phyloP scores from a whole-genome alignment of 768 basidiomycete genomes.

The Boletus bicolor region DNA sequence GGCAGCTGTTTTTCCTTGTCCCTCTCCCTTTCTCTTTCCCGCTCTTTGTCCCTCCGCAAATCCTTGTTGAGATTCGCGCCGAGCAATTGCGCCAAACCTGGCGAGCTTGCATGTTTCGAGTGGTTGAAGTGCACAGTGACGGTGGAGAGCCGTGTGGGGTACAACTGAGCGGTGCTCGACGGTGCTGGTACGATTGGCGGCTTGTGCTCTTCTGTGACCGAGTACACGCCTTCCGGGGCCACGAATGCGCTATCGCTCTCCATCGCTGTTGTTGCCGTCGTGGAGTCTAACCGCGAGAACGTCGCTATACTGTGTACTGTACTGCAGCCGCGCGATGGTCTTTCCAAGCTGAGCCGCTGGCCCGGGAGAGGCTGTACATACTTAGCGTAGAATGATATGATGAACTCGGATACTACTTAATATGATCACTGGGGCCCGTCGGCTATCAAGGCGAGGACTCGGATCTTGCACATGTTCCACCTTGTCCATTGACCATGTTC shows the following conservation, averaged over 20 bases:
- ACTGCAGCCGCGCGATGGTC: neutral
- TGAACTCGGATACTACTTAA: neutral
- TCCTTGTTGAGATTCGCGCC: slow-evolving; percentile 59
- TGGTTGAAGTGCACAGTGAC: slow-evolving; percentile 62
- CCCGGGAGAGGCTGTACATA: neutral
- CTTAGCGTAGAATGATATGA: neutral
- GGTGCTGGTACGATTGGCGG: slow-evolving; percentile 47
- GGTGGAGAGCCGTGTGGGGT: slow-evolving; percentile 62
- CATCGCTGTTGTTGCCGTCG: slow-evolving; percentile 39
- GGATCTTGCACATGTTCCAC: slow-evolving; percentile 26
- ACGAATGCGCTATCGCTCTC: slow-evolving; percentile 84
- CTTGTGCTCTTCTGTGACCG: slow-evolving; percentile 83
- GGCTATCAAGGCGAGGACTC: slow-evolving; percentile 13
- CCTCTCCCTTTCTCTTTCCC: slow-evolving; percentile 37
- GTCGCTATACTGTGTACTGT: neutral
- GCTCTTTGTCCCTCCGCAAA: slow-evolving; percentile 42
- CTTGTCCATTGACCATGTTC: slow-evolving; percentile 24
- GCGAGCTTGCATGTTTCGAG: slow-evolving; percentile 49
- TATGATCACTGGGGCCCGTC: neutral
- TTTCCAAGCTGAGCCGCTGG: neutral
- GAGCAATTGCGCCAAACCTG: slow-evolving; percentile 67
- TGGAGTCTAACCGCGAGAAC: slow-evolving; percentile 17
- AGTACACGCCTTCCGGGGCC: slow-evolving; percentile 88
- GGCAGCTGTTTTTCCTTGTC: slow-evolving; percentile 37
- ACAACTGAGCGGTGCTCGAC: slow-evolving; percentile 34